These are phyloP conservation scores for Murraya paniculata DNA, from an alignment of 345 rosid species.

Conservation along the genomic window DNA sequence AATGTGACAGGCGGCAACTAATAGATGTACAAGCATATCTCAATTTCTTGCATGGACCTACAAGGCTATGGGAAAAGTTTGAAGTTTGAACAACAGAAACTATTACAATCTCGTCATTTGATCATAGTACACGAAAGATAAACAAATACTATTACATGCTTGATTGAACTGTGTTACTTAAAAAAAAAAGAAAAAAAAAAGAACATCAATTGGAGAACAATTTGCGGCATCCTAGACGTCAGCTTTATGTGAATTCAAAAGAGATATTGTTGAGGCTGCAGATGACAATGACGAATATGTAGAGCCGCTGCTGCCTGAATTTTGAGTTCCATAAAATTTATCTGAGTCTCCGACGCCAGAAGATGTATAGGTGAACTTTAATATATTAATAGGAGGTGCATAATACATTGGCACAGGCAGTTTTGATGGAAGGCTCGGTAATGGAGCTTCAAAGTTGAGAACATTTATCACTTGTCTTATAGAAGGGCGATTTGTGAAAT, in stretches of 20 bases:
- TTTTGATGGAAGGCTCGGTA: conserved; percentile 46
- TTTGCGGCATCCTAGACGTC: not conserved
- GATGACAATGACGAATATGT: conserved; percentile 18
- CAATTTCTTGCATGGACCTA: not conserved
- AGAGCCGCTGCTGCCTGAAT: conserved; percentile 21
- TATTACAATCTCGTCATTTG: not conserved
- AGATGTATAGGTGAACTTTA: conserved; percentile 24
- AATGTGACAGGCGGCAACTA: not conserved
- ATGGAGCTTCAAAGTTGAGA: conserved; percentile 39
- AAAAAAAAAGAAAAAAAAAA: not conserved
- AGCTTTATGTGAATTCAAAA: not conserved
- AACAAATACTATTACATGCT: not conserved
- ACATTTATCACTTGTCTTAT: conserved; percentile 43
- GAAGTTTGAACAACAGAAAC: not conserved
- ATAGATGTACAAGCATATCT: not conserved
- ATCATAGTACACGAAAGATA: not conserved
- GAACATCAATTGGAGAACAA: not conserved
- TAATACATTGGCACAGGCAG: conserved; percentile 48
- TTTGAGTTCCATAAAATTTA: conserved; percentile 16
- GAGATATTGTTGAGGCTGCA: conserved; percentile 20
- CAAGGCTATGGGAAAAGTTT: not conserved
- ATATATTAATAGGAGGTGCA: conserved; percentile 31
- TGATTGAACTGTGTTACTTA: not conserved
- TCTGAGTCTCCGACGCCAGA: conserved; percentile 18
- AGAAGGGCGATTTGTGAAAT: conserved; percentile 38